A percentile compares a stretch with the other conserved stretches of the same genome.
These are phyloP conservation scores for Verticillium albo-atrum DNA, from an alignment of 2,329 filamentous ascomycete species.

Conservation along the genomic window DNA sequence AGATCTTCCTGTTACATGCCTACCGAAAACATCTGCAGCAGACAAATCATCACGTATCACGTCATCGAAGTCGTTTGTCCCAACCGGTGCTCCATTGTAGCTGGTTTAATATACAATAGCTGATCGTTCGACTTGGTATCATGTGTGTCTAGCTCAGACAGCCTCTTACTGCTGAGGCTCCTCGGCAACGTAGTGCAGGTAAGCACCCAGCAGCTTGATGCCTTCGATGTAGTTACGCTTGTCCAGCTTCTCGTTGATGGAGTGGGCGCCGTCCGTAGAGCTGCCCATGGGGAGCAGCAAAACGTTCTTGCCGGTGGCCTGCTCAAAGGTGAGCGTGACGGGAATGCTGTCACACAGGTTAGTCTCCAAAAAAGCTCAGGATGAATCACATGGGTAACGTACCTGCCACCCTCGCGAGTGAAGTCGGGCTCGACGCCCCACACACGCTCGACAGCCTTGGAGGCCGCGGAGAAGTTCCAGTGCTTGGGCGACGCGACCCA, in stretches of 20 bases:
- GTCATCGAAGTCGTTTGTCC: neutral
- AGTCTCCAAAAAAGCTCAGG: neutral
- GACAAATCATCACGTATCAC: neutral
- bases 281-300: slow-evolving; percentile 94
- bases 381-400: slow-evolving; percentile 24
- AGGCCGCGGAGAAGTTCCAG: slow-evolving; percentile 95
- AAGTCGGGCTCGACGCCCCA: slow-evolving; percentile 93
- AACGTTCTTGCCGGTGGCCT: slow-evolving; percentile 97
- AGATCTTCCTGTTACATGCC: too few species aligned
- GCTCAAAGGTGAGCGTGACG: slow-evolving; percentile 93
- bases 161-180: slow-evolving; percentile 56
- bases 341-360: slow-evolving; percentile 63
- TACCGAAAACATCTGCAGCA: too few species aligned
- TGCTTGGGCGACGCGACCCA: slow-evolving; percentile 97
- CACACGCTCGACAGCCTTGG: slow-evolving; percentile 93
- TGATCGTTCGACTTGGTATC: neutral
- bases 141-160: neutral
- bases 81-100: neutral
- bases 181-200: slow-evolving; percentile 92
- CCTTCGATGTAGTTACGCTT: slow-evolving; percentile 97
- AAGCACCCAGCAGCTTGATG: slow-evolving; percentile 90
- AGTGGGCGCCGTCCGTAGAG: slow-evolving; percentile 93
- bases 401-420: slow-evolving; percentile 91
- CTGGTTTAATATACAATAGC: neutral
- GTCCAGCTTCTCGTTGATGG: slow-evolving; percentile 97